Evolutionary conservation across 2,329 filamentous ascomycete genomes (phyloP), one percentile per base, ranked within the genome.

Genomic region (Cladophialophora carrionii): DNA sequence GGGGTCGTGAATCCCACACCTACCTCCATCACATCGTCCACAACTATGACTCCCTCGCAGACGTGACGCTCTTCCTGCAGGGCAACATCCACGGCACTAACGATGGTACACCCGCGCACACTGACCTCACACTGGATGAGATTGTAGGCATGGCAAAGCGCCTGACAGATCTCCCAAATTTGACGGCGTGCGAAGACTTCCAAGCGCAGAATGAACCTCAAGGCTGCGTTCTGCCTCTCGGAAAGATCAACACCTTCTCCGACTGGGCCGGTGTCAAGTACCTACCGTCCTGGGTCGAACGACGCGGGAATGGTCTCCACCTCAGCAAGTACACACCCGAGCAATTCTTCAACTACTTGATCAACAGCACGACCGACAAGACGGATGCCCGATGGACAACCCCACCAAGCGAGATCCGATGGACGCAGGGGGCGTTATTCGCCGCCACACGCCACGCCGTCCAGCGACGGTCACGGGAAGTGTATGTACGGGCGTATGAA

Each of bases 11-110:
- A 58, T 68, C 70, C 2, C 71, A 72, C 46, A 72, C 72, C 7
- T 73, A 72, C 49, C 68, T 72, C 17, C 46, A 71, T 26, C 70
- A 73, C 57, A 70, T 73, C 49, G 63, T 69, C 12, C 57, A 66
- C 41, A 55, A 71, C 56, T 73, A 72, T 61, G 67, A 72, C 31
- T 29, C 57, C 22, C 68, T 72, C 24, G 68, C 70, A 7, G 66
- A 68, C 26, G 68, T 72, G 9, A 73, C 71, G 1, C 61, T 73
- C 37, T 73, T 72, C 48, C 65, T 72, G 6, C 72, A 73, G 61
- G 72, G 69, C 46, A 64, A 67, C 46, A 70, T 70, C 49, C 66
- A 69, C 57, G 68, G 68, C 59, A 53, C 61, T 32, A 63, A 58
- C 12, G 55, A 69, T 17, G 62, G 61, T 48, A 61, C 64, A 20